Evolutionary conservation across 805 yeast genomes (phyloP).

Genomic region (Lachancea cidri): DNA sequence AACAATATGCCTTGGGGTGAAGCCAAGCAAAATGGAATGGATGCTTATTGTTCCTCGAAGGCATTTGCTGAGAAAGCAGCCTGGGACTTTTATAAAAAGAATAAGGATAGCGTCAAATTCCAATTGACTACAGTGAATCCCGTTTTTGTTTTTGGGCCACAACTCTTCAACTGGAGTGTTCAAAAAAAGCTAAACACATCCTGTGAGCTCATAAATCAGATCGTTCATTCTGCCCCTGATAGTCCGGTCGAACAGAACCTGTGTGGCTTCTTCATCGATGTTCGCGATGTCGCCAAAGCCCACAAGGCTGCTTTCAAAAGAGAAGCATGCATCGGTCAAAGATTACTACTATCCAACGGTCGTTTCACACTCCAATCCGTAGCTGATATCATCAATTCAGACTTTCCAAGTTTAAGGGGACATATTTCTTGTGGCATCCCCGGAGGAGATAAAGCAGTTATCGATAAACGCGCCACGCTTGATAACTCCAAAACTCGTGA

Average conservation of each 20-base stretch:
- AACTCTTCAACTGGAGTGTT: conserved; percentile 37
- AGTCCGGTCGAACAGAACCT: conserved; percentile 24
- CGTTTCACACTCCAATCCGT: conserved; percentile 25
- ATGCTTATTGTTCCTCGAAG: conserved; percentile 44
- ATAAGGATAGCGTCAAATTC: conserved; percentile 37
- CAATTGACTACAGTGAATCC: conserved; percentile 41
- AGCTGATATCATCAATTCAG: conserved; percentile 28
- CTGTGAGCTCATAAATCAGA: conserved; percentile 29
- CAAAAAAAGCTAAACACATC: conserved; percentile 35
- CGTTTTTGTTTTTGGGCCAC: conserved; percentile 47
- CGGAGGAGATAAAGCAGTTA: conserved; percentile 13
- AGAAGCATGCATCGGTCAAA: conserved; percentile 29
- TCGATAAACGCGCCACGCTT: conserved; percentile 9
- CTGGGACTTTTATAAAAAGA: conserved; percentile 44
- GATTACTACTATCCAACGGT: conserved; percentile 27
- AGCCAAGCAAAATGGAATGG: conserved; percentile 13
- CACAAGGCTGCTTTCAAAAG: conserved; percentile 47
- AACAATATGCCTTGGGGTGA: conserved; percentile 31
- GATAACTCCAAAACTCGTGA: conserved; percentile 20
- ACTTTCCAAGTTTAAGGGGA: conserved; percentile 41
- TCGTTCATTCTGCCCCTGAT: conserved; percentile 28
- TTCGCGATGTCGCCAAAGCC: conserved; percentile 56
- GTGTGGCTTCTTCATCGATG: conserved; percentile 41
- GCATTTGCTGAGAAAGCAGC: conserved; percentile 52
- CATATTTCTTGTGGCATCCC: too few species aligned